Percentiles rank a stretch among this genome's conserved stretches.
These are phyloP conservation scores for Penicillium ucsense DNA, from an alignment of 495 filamentous ascomycete genomes.

Conservation along the genomic window DNA sequence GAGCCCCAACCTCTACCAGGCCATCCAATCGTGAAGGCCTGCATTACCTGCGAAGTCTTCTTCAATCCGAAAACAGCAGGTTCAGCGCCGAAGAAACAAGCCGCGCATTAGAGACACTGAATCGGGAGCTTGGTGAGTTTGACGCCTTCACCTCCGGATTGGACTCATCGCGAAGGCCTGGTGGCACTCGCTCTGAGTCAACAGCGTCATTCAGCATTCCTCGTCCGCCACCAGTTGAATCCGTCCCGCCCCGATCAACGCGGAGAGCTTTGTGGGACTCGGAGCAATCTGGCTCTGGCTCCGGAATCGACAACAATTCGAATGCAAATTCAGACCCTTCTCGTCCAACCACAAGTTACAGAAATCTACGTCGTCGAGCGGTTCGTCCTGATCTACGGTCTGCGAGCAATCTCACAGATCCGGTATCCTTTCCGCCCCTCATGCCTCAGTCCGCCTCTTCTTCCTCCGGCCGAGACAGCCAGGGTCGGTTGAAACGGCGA, in stretches of 20 bases:
- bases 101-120: constrained; percentile 30
- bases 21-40: constrained; percentile 15
- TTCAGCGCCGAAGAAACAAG: constrained; percentile 30
- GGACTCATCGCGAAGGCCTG: constrained; percentile 4
- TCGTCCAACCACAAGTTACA: constrained; percentile 1
- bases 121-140: constrained; percentile 27
- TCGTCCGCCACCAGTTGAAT: not conserved
- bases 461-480: constrained; percentile 16
- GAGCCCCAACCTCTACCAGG: constrained; percentile 2
- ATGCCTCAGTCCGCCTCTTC: constrained; percentile 20
- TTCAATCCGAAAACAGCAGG: constrained; percentile 26
- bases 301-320: not conserved
- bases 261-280: not conserved
- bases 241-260: not conserved
- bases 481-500: constrained; percentile 56
- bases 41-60: constrained; percentile 32
- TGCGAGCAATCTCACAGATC: constrained; percentile 21
- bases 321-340: not conserved
- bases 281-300: not conserved
- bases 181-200: not conserved
- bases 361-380: constrained; percentile 7
- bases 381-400: constrained; percentile 2
- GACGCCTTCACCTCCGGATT: no score
- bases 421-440: constrained; percentile 32
- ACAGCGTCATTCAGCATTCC: constrained; percentile 11